Percentiles rank a stretch among this genome's conserved stretches.
Evolutionary conservation across 179 eudicot genomes (phyloP).

Genomic region (Sideroxylon spinosum): DNA sequence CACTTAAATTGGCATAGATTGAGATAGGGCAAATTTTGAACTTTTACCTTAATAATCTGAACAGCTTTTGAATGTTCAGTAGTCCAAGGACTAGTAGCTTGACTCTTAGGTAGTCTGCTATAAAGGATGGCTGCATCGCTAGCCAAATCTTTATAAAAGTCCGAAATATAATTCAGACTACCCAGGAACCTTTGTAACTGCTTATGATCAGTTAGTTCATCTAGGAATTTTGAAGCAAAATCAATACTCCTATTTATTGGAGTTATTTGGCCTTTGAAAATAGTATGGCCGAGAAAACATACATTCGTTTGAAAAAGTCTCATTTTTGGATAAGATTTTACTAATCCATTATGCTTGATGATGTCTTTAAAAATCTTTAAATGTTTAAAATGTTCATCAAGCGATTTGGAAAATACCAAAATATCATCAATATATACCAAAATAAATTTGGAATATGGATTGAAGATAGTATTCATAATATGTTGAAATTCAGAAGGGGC

Average conservation of each 20-base stretch:
- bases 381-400: constrained; percentile 14
- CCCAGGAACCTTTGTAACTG: not conserved
- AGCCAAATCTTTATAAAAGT: no score
- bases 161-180: no score
- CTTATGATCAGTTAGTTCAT: not conserved
- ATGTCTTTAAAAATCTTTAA: not conserved
- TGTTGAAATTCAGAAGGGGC: no score
- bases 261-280: not conserved
- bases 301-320: not conserved
- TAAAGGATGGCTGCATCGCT: no score
- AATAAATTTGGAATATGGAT: no score
- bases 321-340: not conserved
- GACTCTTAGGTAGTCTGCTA: no score
- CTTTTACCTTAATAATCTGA: no score
- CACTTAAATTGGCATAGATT: no score
- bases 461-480: no score
- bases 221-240: not conserved
- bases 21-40: no score
- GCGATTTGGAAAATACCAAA: not conserved
- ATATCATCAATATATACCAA: constrained; percentile 11
- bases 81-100: no score
- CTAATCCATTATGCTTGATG: constrained; percentile 8
- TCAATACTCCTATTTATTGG: not conserved
- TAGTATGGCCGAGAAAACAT: not conserved
- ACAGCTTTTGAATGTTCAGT: no score